phyloP scores from a whole-genome alignment of 73 alveolate genomes.

The Paramecium caudatum region DNA sequence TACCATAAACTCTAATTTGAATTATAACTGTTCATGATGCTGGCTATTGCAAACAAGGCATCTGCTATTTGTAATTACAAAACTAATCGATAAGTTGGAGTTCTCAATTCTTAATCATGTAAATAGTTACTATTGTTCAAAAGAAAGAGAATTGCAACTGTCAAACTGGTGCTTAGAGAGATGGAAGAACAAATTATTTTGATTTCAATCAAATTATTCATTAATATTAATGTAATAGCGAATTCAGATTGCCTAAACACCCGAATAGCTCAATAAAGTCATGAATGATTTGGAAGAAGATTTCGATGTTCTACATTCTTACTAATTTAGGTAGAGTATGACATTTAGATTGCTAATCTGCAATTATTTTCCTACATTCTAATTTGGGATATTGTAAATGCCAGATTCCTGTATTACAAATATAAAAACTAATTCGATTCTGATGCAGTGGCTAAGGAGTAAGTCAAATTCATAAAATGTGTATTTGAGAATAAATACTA shows the following conservation, averaged over 20 bases:
- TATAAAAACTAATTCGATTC: background rate
- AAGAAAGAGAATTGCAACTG: background rate
- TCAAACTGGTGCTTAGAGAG: background rate
- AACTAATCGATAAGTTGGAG: slow-evolving; percentile 61
- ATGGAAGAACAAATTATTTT: slow-evolving; percentile 38
- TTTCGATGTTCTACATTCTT: too few relatives aligned
- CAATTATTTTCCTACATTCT: slow-evolving; percentile 7
- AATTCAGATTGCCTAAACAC: too few relatives aligned
- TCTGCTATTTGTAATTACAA: slow-evolving; percentile 49
- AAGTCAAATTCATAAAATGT: background rate
- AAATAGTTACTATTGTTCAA: background rate
- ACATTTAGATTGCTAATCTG: background rate
- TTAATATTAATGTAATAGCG: too few relatives aligned
- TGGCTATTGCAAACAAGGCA: slow-evolving; percentile 44
- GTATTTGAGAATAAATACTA: background rate
- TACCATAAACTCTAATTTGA: slow-evolving; percentile 17
- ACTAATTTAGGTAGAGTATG: too few relatives aligned
- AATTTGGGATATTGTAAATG: slow-evolving; percentile 33
- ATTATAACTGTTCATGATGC: background rate
- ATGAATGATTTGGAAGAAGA: too few relatives aligned
- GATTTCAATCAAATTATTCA: slow-evolving; percentile 29
- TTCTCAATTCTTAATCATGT: slow-evolving; percentile 37
- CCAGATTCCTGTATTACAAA: slow-evolving; percentile 20
- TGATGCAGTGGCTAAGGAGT: background rate
- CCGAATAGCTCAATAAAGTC: too few relatives aligned